Percentiles rank a stretch among this genome's conserved stretches.
phyloP scores from a whole-genome alignment of 352 stramenopile species.

The Pythium scleroteichum region DNA sequence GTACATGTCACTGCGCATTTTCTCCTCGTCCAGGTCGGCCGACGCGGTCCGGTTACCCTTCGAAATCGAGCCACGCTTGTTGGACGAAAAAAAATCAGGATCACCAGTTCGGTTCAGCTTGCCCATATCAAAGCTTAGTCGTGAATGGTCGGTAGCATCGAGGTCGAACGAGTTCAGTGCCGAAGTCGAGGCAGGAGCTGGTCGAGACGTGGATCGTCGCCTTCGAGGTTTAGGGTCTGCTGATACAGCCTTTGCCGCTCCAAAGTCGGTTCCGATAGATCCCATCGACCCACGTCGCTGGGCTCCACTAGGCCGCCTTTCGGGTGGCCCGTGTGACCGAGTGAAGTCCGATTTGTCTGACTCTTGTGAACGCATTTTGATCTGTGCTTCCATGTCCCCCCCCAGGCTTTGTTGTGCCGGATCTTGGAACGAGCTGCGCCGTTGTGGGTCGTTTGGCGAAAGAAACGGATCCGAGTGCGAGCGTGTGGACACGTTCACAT shows the following conservation, averaged over 20 bases:
- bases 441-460: constrained; percentile 43
- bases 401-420: constrained; percentile 26
- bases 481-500: constrained; percentile 38
- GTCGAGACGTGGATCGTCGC: background rate
- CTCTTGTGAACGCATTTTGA: constrained; percentile 55
- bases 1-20: background rate
- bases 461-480: constrained; percentile 69
- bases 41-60: constrained; percentile 13
- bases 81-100: background rate
- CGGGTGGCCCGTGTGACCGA: constrained; percentile 22
- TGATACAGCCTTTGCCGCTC: constrained; percentile 1
- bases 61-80: constrained; percentile 14
- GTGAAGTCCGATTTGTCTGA: constrained; percentile 37
- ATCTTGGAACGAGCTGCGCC: constrained; percentile 34
- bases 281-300: constrained; percentile 35
- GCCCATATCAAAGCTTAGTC: constrained; percentile 26
- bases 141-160: constrained; percentile 10
- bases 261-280: constrained; percentile 17
- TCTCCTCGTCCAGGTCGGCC: constrained; percentile 21
- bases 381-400: constrained; percentile 42
- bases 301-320: constrained; percentile 29
- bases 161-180: constrained; percentile 13
- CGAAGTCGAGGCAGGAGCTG: background rate
- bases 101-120: constrained; percentile 1
- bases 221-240: background rate